Base-by-base conservation (phyloP, 1,284 basidiomycete species). In the Trichosporon asahii region DNA sequence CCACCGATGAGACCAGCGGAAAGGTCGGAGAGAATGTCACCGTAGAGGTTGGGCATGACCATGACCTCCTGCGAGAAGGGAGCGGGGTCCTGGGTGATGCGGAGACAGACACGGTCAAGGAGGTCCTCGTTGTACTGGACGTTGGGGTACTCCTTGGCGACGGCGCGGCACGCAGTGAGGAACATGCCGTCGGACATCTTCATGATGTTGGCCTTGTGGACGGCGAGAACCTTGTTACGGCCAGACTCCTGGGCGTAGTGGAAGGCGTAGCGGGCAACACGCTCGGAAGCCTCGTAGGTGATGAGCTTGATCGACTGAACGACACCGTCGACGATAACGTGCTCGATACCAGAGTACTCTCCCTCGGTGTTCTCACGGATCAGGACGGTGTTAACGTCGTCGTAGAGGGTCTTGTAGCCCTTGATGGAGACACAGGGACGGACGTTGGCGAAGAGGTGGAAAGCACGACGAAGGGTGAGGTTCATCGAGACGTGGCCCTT, bases 161-260 rank as follows among this genome's bases (percentile, higher is more conserved):
- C 94, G 79, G 94, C 91, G 74, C 97, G 92, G 85, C 96, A 99
- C 57, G 97, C 97, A 68, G 93, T 92, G 83, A 99, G 87, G 88
- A 99, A 99, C 95, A 99, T 98, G 77, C 97, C 97, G 84, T 99
- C 97, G 27, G 95, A 98, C 92, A 98, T 94, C 90, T 98, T 98
- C 84, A 99, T 99, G 86, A 99, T 98, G 83, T 97, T 98, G 53
- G 97, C 97, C 87, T 99, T 99, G 88, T 99, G 97, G 53, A 99
- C 97, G 61, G 97, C 97, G 37, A 96, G 99, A 73, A 99, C 97
- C 78, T 93, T 90, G 84, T 91, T 91, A 75, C 97, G 88, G 76
- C 92, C 92, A 79, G 89, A 90, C 72, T 91, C 88, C 80, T 91
- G 88, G 40, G 97, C 97, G 81, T 98, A 98, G 85, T 98, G 89